Base-by-base conservation (phyloP, 805 yeast genomes). In the Maudiozyma barnettii region DNA sequence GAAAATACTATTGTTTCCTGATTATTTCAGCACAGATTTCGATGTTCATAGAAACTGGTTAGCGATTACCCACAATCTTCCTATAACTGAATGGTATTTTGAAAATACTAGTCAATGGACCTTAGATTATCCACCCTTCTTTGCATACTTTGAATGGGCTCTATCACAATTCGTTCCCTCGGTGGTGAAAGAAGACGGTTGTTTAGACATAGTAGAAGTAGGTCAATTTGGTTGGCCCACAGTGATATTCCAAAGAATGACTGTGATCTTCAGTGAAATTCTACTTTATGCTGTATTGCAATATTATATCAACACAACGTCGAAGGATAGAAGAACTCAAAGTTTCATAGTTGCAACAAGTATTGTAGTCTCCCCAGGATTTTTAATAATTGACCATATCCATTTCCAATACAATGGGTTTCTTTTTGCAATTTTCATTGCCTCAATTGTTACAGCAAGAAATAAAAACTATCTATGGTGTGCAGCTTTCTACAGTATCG, bases 11-110 rank as follows among this genome's bases (percentile, higher is more conserved):
- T 67, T 84, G n/a, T 75, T 79, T 46, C 81, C 84, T 7, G 88
- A 91, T 1, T 93, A 91, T 65, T 89, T 79, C 55, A 90, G 97
- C 12, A 93, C 98, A 0, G 99, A 93, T 64, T 91, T 93, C 58
- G 99, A 93, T 62, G 99, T 93, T 21, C 99, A 93, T 65, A 72
- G 99, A 49, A 93, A 93, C 61, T 93, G 99, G 99, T 74, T 93
- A 19, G 95, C 99, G 0, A 82, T 93, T 44, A 91, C 98, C 1
- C 68, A 80, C 56, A 73, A 74, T 5, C 66, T 90, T 18, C 97
- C 97, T 0, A 43, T 90, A 16, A 67, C 67, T 14, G 63, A 83
- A 46, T 93, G 99, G 99, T 93, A 93, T 61, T 62, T 73, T 39
- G 96, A 93, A 53, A 65, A 72, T 42, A 79, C 87, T 0, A 76